A percentile compares a stretch with the other conserved stretches of the same genome.
phyloP scores from a whole-genome alignment of 2,329 filamentous ascomycete species.

The Aspergillus japonicus region DNA sequence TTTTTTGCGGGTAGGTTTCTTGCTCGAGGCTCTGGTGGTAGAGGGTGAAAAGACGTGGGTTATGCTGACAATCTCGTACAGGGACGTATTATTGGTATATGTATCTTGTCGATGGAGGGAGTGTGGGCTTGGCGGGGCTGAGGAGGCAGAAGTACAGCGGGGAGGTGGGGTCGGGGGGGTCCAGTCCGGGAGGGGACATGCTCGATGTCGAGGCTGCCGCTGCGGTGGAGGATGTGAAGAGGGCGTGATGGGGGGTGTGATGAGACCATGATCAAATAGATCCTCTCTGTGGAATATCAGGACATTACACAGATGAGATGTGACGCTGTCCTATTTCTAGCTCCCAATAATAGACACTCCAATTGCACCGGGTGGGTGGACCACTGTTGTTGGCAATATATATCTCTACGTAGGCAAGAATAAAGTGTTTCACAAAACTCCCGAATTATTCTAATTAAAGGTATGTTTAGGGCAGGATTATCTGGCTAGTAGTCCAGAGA shows the following conservation, averaged over 20 bases:
- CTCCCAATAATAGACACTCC: too few species aligned
- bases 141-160: constrained; percentile 6
- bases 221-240: background rate
- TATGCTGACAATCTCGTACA: background rate
- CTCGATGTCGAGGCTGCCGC: constrained; percentile 15
- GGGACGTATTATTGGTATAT: constrained; percentile 51
- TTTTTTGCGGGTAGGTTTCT: constrained; percentile 50
- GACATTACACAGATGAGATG: background rate
- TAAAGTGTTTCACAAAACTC: too few species aligned
- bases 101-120: constrained; percentile 34
- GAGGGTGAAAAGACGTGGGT: background rate
- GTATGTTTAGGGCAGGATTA: too few species aligned
- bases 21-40: background rate
- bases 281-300: too few species aligned
- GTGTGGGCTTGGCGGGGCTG: constrained; percentile 16
- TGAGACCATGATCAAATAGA: background rate
- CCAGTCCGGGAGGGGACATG: constrained; percentile 1
- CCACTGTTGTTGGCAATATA: too few species aligned
- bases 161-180: background rate
- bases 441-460: too few species aligned
- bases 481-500: too few species aligned
- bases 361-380: too few species aligned
- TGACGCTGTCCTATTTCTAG: too few species aligned
- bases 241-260: background rate
- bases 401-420: too few species aligned